phyloP scores from a whole-genome alignment of 306 rosid species.

The Ormosia emarginata region DNA sequence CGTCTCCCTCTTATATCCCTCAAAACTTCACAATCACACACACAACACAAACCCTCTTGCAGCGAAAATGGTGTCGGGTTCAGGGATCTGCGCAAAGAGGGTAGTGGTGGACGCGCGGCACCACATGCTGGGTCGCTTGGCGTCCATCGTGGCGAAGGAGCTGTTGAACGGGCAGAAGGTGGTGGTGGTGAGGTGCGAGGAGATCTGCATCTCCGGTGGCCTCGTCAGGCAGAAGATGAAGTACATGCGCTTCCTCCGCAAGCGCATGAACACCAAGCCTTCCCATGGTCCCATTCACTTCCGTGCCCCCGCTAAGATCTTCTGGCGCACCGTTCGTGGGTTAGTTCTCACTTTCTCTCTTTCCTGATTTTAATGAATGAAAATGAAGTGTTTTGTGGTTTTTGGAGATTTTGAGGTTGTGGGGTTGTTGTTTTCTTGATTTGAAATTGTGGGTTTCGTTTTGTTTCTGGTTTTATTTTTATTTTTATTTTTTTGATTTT shows the following conservation, averaged over 20 bases:
- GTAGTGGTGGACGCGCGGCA: slow-evolving; percentile 62
- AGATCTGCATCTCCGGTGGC: slow-evolving; percentile 61
- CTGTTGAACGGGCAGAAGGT: slow-evolving; percentile 63
- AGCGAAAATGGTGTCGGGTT: slow-evolving; percentile 57
- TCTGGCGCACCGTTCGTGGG: slow-evolving; percentile 71
- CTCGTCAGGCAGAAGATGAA: slow-evolving; percentile 72
- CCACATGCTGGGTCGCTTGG: slow-evolving; percentile 67
- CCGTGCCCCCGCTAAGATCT: slow-evolving; percentile 64
- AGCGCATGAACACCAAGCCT: slow-evolving; percentile 74
- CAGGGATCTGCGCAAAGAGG: slow-evolving; percentile 58
- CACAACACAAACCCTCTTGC: too few species aligned
- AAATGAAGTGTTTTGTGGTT: neutral
- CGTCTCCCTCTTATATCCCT: too few species aligned
- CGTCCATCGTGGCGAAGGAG: slow-evolving; percentile 67
- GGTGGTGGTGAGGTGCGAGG: slow-evolving; percentile 50
- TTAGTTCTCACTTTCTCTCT: too few species aligned
- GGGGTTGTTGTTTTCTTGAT: neutral
- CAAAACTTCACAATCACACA: too few species aligned
- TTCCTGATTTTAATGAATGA: neutral
- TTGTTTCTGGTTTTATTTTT: too few species aligned
- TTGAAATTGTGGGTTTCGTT: neutral
- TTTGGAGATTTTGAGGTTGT: neutral
- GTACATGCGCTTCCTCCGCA: slow-evolving; percentile 65
- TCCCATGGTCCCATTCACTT: slow-evolving; percentile 75
- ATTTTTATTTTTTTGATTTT: neutral